A percentile compares a stretch with the other conserved stretches of the same genome.
Evolutionary conservation across 306 rosid genomes (phyloP).

Genomic region (Prosopis cineraria): DNA sequence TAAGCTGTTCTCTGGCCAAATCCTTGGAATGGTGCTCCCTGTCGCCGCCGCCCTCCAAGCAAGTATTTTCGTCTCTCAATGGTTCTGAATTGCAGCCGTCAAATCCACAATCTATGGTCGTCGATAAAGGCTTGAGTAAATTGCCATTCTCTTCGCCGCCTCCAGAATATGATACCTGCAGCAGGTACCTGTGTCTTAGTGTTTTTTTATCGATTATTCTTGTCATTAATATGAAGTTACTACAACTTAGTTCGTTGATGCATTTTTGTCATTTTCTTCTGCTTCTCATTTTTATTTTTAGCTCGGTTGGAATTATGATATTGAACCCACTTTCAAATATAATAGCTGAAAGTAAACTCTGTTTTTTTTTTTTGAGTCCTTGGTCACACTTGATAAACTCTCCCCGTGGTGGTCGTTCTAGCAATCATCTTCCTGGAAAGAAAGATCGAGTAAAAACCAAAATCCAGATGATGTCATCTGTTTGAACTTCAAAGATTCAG

Average conservation of each 20-base stretch:
- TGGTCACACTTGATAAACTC: background rate
- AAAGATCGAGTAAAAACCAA: background rate
- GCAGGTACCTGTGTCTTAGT: slow-evolving; percentile 33
- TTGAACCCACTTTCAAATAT: background rate
- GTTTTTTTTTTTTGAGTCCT: background rate
- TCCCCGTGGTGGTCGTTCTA: background rate
- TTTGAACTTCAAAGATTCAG: background rate
- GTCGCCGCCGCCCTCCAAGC: background rate
- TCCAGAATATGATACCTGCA: slow-evolving; percentile 25
- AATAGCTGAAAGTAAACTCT: background rate
- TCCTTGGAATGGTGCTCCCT: slow-evolving; percentile 37
- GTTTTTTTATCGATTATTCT: background rate
- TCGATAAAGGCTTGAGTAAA: slow-evolving; percentile 12
- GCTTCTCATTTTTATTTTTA: background rate
- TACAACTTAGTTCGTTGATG: background rate
- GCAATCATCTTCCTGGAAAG: background rate
- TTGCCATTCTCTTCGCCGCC: slow-evolving; percentile 17
- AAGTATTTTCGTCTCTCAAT: background rate
- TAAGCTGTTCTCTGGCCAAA: slow-evolving; percentile 37
- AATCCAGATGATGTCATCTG: background rate
- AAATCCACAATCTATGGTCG: background rate
- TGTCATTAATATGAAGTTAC: background rate
- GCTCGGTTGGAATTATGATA: background rate
- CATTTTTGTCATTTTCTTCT: background rate
- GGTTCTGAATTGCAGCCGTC: slow-evolving; percentile 12